These are phyloP conservation scores for Chaetomiaceae sp. DNA, from an alignment of 2,329 filamentous ascomycete genomes.

Conservation along the genomic window DNA sequence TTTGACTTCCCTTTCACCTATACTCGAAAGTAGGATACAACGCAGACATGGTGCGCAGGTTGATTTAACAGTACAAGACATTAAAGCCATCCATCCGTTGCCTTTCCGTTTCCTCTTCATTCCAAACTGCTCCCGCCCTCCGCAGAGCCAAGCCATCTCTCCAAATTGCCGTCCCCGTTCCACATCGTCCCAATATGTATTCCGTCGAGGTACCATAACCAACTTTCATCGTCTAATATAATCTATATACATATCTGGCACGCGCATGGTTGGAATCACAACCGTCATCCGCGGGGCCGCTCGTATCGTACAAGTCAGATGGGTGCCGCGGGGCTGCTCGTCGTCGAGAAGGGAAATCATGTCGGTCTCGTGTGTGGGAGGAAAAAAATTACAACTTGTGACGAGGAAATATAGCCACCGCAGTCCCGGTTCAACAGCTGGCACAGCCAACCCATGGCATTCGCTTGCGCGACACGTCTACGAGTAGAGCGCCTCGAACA, in stretches of 20 bases:
- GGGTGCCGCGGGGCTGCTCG: constrained; percentile 2
- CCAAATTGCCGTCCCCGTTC: not conserved
- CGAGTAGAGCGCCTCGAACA: constrained; percentile 69
- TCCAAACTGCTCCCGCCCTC: too few relatives aligned
- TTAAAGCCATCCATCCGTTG: too few relatives aligned
- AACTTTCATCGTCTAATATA: not conserved
- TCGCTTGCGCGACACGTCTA: constrained; percentile 27
- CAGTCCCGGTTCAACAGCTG: constrained; percentile 7
- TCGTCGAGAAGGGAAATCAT: constrained; percentile 5
- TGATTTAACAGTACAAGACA: too few relatives aligned
- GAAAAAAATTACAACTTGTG: constrained; percentile 20
- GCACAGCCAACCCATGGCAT: constrained; percentile 13
- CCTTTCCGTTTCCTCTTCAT: too few relatives aligned
- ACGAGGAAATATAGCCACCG: constrained; percentile 8
- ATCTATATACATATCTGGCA: too few relatives aligned
- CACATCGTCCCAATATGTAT: not conserved
- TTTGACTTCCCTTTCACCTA: too few relatives aligned
- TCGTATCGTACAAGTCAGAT: not conserved
- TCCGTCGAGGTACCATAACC: too few relatives aligned
- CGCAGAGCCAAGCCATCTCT: too few relatives aligned
- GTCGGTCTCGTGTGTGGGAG: constrained; percentile 1
- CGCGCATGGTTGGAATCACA: too few relatives aligned
- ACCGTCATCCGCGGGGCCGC: too few relatives aligned
- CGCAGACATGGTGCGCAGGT: too few relatives aligned
- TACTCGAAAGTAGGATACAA: too few relatives aligned